These are phyloP conservation scores for Microdochium bolleyi DNA, from an alignment of 2,329 filamentous ascomycete species.

Conservation along the genomic window DNA sequence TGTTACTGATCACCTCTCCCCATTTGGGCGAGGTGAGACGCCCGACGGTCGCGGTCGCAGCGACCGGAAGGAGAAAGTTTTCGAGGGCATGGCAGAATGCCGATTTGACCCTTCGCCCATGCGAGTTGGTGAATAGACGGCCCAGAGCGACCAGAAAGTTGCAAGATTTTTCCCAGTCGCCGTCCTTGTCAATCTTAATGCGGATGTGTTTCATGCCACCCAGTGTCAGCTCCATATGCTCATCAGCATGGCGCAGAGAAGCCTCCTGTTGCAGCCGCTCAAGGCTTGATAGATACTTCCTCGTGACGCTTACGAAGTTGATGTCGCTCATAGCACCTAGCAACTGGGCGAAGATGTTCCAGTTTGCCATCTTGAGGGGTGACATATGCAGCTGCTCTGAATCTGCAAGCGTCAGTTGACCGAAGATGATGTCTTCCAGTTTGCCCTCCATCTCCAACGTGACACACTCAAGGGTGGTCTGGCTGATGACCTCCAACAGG, in stretches of 20 bases:
- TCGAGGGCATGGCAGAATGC: conserved; percentile 92
- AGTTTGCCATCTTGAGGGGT: conserved; percentile 83
- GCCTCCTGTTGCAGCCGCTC: conserved; percentile 71
- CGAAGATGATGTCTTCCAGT: conserved; percentile 90
- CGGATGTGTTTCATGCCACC: conserved; percentile 87
- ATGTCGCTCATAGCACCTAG: conserved; percentile 94
- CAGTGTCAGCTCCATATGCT: conserved; percentile 78
- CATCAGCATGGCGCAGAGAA: conserved; percentile 58
- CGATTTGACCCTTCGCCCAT: conserved; percentile 85
- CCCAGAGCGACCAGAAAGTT: conserved; percentile 80
- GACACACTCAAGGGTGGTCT: conserved; percentile 76
- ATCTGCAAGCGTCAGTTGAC: conserved; percentile 85
- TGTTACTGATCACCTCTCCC: conserved; percentile 73
- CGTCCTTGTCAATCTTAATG: conserved; percentile 64
- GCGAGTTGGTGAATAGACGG: conserved; percentile 73
- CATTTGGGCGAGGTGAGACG: conserved; percentile 78
- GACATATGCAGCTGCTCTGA: conserved; percentile 72
- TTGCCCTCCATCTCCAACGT: conserved; percentile 90
- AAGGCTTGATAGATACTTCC: conserved; percentile 74
- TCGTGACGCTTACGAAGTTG: conserved; percentile 78
- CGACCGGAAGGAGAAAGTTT: conserved; percentile 77
- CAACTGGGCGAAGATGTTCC: conserved; percentile 87
- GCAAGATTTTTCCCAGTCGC: conserved; percentile 78
- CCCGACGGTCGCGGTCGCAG: conserved; percentile 65
- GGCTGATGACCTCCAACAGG: conserved; percentile 85